phyloP scores from a whole-genome alignment of 2,329 filamentous ascomycete genomes.

The Cytospora paraplurivora region DNA sequence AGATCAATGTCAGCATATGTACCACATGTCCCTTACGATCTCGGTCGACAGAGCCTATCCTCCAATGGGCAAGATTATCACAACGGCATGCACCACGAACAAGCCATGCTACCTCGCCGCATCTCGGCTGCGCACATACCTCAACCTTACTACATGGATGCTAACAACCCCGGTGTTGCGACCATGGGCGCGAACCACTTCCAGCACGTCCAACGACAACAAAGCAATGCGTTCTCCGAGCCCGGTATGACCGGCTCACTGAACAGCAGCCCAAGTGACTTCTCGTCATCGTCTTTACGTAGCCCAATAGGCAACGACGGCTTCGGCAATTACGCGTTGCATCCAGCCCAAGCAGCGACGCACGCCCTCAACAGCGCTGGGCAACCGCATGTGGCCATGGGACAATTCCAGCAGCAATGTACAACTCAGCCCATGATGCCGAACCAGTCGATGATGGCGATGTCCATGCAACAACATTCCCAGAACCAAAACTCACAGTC shows the following conservation, averaged over 20 bases:
- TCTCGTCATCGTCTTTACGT: conserved; percentile 57
- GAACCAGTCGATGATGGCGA: conserved; percentile 20
- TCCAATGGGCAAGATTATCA: conserved; percentile 45
- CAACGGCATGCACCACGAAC: conserved; percentile 15
- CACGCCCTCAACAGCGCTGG: conserved; percentile 53
- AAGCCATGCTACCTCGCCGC: conserved; percentile 48
- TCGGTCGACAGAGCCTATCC: conserved; percentile 50
- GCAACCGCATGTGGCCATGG: conserved; percentile 43
- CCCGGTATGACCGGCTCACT: conserved; percentile 52
- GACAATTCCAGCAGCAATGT: conserved; percentile 34
- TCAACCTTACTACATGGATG: conserved; percentile 60
- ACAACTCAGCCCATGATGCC: conserved; percentile 18
- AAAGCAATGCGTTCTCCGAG: conserved; percentile 50
- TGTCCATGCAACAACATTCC: conserved; percentile 21
- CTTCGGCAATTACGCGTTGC: conserved; percentile 56
- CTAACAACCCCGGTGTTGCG: conserved; percentile 62
- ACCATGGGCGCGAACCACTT: conserved; percentile 56
- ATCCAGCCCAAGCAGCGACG: conserved; percentile 49
- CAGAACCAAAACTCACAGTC: too few species aligned
- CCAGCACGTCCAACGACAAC: conserved; percentile 22
- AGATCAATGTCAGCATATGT: conserved; percentile 43
- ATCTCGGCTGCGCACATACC: conserved; percentile 46
- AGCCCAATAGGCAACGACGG: conserved; percentile 56
- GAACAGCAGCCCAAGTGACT: conserved; percentile 61
- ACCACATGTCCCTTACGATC: conserved; percentile 45